These are phyloP conservation scores for Termitomyces sp. DNA, from an alignment of 768 basidiomycete species.

Conservation along the genomic window DNA sequence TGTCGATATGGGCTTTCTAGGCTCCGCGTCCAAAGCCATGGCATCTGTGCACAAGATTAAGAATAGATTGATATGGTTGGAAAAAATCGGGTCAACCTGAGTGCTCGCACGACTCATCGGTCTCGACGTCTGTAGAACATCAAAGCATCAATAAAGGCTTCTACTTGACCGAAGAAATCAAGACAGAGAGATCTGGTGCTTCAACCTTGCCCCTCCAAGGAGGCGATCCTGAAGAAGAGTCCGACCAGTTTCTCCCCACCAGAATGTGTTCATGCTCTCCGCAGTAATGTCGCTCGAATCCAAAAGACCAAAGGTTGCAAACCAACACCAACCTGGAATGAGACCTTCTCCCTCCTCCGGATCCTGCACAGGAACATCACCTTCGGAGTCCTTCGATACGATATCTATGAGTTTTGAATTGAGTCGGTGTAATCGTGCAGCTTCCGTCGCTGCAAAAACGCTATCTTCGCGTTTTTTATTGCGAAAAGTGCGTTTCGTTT, in stretches of 20 bases:
- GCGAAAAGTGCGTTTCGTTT: conserved; percentile 74
- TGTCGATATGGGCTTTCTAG: conserved; percentile 55
- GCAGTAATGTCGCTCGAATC: conserved; percentile 53
- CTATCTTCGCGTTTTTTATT: conserved; percentile 70
- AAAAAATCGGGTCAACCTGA: conserved; percentile 25
- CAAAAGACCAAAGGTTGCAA: conserved; percentile 48
- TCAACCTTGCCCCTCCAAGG: conserved; percentile 8
- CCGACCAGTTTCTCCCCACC: conserved; percentile 7
- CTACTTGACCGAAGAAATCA: conserved; percentile 25
- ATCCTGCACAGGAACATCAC: conserved; percentile 26
- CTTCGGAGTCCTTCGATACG: conserved; percentile 34
- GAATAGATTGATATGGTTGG: conserved; percentile 10
- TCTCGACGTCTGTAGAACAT: conserved; percentile 28
- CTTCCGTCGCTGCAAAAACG: conserved; percentile 72
- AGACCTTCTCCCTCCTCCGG: conserved; percentile 29
- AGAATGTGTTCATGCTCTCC: conserved; percentile 37
- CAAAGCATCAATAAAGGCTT: conserved; percentile 34
- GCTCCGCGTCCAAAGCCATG: conserved; percentile 49
- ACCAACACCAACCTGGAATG: conserved; percentile 65
- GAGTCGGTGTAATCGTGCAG: conserved; percentile 70
- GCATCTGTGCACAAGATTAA: conserved; percentile 27
- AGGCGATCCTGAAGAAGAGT: conserved; percentile 6
- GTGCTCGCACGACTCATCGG: conserved; percentile 17
- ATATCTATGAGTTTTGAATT: conserved; percentile 56
- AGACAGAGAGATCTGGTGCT: conserved; percentile 26